Base-by-base conservation (phyloP, 176 grass and related monocot species). In the Alopecurus myosuroides region DNA sequence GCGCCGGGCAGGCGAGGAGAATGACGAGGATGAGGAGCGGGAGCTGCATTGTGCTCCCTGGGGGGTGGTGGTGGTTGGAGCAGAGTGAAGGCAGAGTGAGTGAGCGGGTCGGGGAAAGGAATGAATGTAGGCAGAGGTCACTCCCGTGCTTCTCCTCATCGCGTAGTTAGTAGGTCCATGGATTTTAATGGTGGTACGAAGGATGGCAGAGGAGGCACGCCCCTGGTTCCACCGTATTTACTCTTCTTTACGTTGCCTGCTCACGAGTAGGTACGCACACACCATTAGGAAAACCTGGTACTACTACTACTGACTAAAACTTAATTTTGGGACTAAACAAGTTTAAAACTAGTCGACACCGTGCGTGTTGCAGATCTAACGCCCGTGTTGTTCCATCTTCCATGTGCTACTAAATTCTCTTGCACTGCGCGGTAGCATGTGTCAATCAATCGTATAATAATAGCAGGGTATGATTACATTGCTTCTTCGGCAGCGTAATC, bases 341-440 rank as follows among this genome's bases (percentile, higher is more conserved):
- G 2, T 74, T 75, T 71, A 68, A 77, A 58, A 88, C 23, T 17
- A 5, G n/a, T 22, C 70, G 86, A 80, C 41, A 73, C 73, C 73
- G 71, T 25, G 19, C 39, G 86, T 49, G 80, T 53, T 50, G 62
- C 80, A 61, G 37, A 70, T 70, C 72, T 69, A 81, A 81, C 35
- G 0, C 6, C 4, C 23, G 1, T 28, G n/a, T n/a, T n/a, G 23
- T 62, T 29, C 42, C n/a, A n/a, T n/a, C n/a, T n/a, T n/a, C n/a
- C 11, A 45, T 45, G 42, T 13, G 11, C 1, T 39, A 39, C 42
- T 45, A 13, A 45, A 13, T 45, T 45, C 13, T 13, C 42, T 9
- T 45, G n/a, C n/a, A n/a, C n/a, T n/a, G n/a, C n/a, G n/a, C n/a
- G n/a, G n/a, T n/a, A n/a, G n/a, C n/a, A 13, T 45, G 42, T 42